phyloP scores from a whole-genome alignment of 2,329 filamentous ascomycete species.

The Zalaria sp. region DNA sequence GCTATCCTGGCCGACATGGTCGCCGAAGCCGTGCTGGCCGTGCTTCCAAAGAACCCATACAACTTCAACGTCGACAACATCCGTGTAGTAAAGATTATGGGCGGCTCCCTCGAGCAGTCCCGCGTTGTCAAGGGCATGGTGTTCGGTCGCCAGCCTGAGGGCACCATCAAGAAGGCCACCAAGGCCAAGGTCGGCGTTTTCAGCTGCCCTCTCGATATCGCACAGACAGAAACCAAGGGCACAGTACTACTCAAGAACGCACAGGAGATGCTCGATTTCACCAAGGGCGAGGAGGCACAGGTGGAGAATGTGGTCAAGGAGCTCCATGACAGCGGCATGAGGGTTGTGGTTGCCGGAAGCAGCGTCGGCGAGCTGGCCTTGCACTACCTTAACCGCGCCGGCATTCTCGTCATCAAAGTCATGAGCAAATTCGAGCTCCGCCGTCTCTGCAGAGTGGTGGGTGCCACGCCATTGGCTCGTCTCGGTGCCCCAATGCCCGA shows the following conservation, averaged over 20 bases:
- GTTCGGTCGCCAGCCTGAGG: slow-evolving; percentile 89
- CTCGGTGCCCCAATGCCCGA: slow-evolving; percentile 98
- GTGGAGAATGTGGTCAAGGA: slow-evolving; percentile 89
- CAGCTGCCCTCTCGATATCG: slow-evolving; percentile 89
- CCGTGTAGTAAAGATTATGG: slow-evolving; percentile 99
- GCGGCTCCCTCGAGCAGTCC: slow-evolving; percentile 86
- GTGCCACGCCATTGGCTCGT: slow-evolving; percentile 88
- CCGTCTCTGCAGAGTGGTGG: slow-evolving; percentile 87
- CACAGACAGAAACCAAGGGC: slow-evolving; percentile 97
- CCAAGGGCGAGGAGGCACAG: slow-evolving; percentile 87
- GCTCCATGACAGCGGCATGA: slow-evolving; percentile 81
- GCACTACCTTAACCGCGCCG: slow-evolving; percentile 96
- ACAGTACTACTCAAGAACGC: slow-evolving; percentile 94
- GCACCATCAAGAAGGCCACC: slow-evolving; percentile 69
- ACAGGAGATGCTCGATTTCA: slow-evolving; percentile 98
- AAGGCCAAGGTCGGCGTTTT: slow-evolving; percentile 96
- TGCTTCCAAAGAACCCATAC: slow-evolving; percentile 85
- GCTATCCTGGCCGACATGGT: slow-evolving; percentile 77
- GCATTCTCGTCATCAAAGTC: slow-evolving; percentile 91
- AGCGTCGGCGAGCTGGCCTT: slow-evolving; percentile 92
- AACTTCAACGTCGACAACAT: slow-evolving; percentile 99
- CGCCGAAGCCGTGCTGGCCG: slow-evolving; percentile 68
- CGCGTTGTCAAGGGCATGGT: slow-evolving; percentile 97
- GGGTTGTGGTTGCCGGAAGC: slow-evolving; percentile 82
- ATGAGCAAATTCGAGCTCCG: slow-evolving; percentile 97